Evolutionary conservation across 1,284 basidiomycete species (phyloP).

Genomic region (Sutorius eximius): DNA sequence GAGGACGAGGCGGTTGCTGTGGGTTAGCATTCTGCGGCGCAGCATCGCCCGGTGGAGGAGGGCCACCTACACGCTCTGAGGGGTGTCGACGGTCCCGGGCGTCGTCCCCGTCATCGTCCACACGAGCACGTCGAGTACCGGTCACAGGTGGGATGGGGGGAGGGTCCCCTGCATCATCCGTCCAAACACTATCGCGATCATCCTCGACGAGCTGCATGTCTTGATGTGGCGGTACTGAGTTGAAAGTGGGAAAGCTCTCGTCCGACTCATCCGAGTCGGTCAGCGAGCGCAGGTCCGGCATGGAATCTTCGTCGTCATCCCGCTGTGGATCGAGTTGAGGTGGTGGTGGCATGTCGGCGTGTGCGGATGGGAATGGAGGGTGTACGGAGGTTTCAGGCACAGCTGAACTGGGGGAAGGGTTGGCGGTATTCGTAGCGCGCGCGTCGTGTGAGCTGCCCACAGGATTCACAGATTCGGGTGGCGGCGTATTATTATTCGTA

Average conservation of each 20-base stretch:
- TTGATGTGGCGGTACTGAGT: constrained; percentile 29
- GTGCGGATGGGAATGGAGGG: background rate
- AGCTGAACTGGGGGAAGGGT: constrained; percentile 8
- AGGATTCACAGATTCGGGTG: constrained; percentile 5
- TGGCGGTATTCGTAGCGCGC: constrained; percentile 4
- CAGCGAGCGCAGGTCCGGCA: constrained; percentile 45
- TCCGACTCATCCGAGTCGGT: constrained; percentile 38
- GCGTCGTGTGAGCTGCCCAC: background rate
- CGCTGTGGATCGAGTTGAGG: constrained; percentile 7
- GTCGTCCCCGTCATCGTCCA: constrained; percentile 55
- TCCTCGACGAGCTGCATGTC: constrained; percentile 24
- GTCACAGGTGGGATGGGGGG: constrained; percentile 27
- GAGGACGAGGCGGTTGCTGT: constrained; percentile 19
- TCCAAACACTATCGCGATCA: constrained; percentile 33
- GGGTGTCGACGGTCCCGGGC: constrained; percentile 59
- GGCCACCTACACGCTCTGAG: constrained; percentile 43
- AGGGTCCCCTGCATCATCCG: constrained; percentile 31
- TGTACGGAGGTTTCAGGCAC: background rate
- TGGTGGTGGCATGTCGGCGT: constrained; percentile 6
- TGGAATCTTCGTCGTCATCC: constrained; percentile 34
- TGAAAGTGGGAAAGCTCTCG: constrained; percentile 29
- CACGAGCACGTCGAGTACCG: constrained; percentile 46
- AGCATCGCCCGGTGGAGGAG: constrained; percentile 6
- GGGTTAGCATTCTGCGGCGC: constrained; percentile 18
- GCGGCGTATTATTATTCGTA: background rate